Conservation (phyloP, 2,329 filamentous ascomycete genomes). For the Neospermospora avenae region DNA sequence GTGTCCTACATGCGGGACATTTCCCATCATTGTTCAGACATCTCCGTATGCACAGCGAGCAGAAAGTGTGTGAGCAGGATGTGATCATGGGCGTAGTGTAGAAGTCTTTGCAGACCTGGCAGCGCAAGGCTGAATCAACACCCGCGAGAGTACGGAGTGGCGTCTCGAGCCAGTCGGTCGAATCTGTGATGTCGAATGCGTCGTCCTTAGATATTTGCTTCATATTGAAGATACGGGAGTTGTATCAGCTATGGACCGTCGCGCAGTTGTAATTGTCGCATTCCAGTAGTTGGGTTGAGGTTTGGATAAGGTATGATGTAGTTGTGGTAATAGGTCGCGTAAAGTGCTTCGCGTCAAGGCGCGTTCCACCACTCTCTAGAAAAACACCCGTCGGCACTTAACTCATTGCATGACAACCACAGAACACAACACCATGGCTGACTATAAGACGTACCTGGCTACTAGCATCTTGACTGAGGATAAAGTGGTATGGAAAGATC, state of each 20-base stretch:
- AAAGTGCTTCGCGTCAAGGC: slow-evolving; percentile 25
- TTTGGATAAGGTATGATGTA: slow-evolving; percentile 9
- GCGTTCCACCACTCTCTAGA: slow-evolving; percentile 15
- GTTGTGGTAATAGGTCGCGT: slow-evolving; percentile 30
- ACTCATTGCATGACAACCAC: background rate
- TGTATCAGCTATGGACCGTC: background rate
- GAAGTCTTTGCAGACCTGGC: slow-evolving; percentile 98
- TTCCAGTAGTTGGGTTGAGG: background rate
- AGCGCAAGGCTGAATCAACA: slow-evolving; percentile 83
- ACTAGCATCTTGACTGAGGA: slow-evolving; percentile 35
- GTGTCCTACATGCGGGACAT: slow-evolving; percentile 78
- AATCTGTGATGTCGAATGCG: slow-evolving; percentile 57
- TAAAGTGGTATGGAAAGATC: slow-evolving; percentile 33
- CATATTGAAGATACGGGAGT: slow-evolving; percentile 9
- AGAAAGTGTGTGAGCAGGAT: slow-evolving; percentile 93
- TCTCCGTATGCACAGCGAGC: slow-evolving; percentile 89
- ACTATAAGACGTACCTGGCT: slow-evolving; percentile 36
- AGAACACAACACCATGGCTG: slow-evolving; percentile 28
- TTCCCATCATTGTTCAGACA: slow-evolving; percentile 79
- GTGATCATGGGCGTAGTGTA: slow-evolving; percentile 94
- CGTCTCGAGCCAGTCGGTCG: slow-evolving; percentile 81
- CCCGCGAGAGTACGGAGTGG: slow-evolving; percentile 61
- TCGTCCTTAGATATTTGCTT: slow-evolving; percentile 19
- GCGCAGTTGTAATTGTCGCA: slow-evolving; percentile 11
- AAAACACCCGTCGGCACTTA: slow-evolving; percentile 13